A percentile compares a stretch with the other conserved stretches of the same genome.
phyloP scores from a whole-genome alignment of 176 grass and related monocot genomes.

The Phoenix dactylifera region DNA sequence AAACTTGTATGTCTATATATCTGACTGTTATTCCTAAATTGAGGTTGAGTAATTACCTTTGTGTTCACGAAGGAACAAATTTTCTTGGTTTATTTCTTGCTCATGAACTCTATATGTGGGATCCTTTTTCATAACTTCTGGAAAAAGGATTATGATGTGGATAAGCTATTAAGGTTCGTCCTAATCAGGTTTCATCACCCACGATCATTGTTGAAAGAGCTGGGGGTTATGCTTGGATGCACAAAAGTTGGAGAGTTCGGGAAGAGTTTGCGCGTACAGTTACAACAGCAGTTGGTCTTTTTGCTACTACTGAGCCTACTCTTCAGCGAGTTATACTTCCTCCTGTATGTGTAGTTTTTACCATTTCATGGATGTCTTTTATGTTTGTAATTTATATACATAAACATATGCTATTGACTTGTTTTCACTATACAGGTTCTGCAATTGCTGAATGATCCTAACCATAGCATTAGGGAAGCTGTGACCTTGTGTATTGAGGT shows the following conservation, averaged over 20 bases:
- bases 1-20: no score
- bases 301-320: conserved; percentile 78
- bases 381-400: not conserved
- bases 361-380: not conserved
- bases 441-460: conserved; percentile 83
- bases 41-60: no score
- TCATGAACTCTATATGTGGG: no score
- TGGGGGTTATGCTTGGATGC: conserved; percentile 82
- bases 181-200: conserved; percentile 68
- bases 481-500: conserved; percentile 80
- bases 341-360: conserved; percentile 39
- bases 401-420: not conserved
- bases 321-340: conserved; percentile 68
- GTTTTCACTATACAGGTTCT: conserved; percentile 34
- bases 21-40: no score
- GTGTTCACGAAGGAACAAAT: no score
- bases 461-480: conserved; percentile 83
- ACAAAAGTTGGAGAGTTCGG: conserved; percentile 82
- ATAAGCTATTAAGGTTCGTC: not conserved
- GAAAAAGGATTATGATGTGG: not conserved
- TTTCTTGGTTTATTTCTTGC: no score
- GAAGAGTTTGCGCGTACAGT: conserved; percentile 86
- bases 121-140: not conserved
- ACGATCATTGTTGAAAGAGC: conserved; percentile 96
- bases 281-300: conserved; percentile 55